phyloP scores from a whole-genome alignment of 495 filamentous ascomycete genomes.

The Daldinia childiae region DNA sequence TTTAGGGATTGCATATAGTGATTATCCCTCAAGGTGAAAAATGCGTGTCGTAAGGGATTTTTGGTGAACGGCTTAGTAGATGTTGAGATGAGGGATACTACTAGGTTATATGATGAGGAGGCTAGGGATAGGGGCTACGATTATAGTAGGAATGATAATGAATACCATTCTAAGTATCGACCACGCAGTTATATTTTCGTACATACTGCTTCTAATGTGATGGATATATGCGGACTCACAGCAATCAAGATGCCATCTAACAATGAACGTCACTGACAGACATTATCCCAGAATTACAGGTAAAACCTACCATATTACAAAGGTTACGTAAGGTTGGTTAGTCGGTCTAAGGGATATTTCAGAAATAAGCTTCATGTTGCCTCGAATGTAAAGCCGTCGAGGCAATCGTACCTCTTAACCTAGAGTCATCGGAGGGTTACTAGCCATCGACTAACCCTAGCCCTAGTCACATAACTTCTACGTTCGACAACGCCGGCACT shows the following conservation, averaged over 20 bases:
- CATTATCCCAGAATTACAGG: background rate
- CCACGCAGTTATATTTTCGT: background rate
- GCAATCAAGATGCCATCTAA: background rate
- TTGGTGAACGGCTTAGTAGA: background rate
- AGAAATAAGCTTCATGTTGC: background rate
- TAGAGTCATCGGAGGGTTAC: background rate
- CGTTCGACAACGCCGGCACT: background rate
- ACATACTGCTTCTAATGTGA: background rate
- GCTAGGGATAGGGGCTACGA: constrained; percentile 1
- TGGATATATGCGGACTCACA: background rate
- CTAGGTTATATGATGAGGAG: too few relatives aligned
- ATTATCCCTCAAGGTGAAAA: background rate
- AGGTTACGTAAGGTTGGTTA: background rate
- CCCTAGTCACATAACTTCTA: constrained; percentile 3
- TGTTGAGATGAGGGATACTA: too few relatives aligned
- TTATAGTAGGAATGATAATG: constrained; percentile 20
- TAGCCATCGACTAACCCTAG: constrained; percentile 4
- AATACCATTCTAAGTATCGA: constrained; percentile 13
- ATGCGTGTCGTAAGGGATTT: background rate
- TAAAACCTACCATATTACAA: background rate
- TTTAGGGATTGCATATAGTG: background rate
- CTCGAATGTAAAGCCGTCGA: background rate
- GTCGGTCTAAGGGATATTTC: background rate
- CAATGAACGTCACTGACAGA: background rate
- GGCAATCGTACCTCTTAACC: too few relatives aligned